Evolutionary conservation across 164 flowering plant genomes (phyloP).

Genomic region (Aristolochia californica): DNA sequence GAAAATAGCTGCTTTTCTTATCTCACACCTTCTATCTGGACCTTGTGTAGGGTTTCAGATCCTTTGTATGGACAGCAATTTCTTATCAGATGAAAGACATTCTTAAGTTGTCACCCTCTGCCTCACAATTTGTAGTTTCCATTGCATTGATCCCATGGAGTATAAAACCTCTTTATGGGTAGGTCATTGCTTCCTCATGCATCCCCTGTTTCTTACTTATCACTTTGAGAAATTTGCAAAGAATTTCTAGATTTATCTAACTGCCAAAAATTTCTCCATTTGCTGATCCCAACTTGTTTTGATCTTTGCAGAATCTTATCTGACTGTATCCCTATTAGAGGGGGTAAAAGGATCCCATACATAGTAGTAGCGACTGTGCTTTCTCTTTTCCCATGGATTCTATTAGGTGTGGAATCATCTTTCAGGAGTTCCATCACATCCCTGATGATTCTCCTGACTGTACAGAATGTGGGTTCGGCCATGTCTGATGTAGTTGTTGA

Average conservation of each 20-base stretch:
- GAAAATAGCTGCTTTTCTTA: too few species aligned
- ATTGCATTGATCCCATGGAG: constrained; percentile 25
- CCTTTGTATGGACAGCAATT: constrained; percentile 94
- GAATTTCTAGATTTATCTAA: too few species aligned
- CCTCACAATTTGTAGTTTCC: constrained; percentile 72
- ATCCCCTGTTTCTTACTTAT: too few species aligned
- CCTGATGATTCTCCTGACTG: constrained; percentile 53
- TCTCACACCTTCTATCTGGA: background rate
- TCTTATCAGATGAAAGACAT: constrained; percentile 81
- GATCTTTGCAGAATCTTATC: constrained; percentile 60
- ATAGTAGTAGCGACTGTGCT: constrained; percentile 13
- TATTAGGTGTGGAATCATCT: constrained; percentile 2
- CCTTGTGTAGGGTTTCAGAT: constrained; percentile 66
- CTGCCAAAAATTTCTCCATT: too few species aligned
- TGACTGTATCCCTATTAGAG: constrained; percentile 79
- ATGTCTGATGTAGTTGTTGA: constrained; percentile 96
- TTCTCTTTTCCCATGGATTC: too few species aligned
- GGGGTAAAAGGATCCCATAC: constrained; percentile 79
- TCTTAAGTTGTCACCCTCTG: constrained; percentile 83
- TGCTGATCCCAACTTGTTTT: constrained; percentile 39
- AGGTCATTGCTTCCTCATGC: too few species aligned
- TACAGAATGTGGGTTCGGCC: constrained; percentile 85
- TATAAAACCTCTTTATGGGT: too few species aligned
- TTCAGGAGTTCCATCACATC: constrained; percentile 46
- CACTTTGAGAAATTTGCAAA: too few species aligned